Base-by-base conservation (phyloP, 805 yeast genomes). In the Lipomyces mesembrius region DNA sequence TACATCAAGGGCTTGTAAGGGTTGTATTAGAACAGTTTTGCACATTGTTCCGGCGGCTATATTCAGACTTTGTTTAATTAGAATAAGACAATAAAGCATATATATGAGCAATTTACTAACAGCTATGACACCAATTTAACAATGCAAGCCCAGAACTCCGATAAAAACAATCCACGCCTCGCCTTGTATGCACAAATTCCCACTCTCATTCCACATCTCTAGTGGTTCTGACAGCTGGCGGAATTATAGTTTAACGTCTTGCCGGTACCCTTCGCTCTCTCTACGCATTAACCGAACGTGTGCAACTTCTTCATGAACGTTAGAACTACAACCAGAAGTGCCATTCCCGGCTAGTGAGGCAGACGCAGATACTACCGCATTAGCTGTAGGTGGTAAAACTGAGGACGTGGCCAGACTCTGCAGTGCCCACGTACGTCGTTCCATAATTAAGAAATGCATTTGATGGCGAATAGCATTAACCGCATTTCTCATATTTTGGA, bases 401-500 rank as follows among this genome's bases (percentile, higher is more conserved):
- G 60, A 43, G 12, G 56, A 29, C 9, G 39, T 58, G 25, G 64
- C 56, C 9, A 59, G 12, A 32, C 57, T 63, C 37, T 67, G 71
- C 29, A 67, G 32, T 2, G 71, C 67, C 70, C 65, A 65, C 14
- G 60, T 65, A 17, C 79, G 65, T 27, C 78, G 69, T 53, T 77
- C 79, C 20, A 74, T 57, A 22, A 76, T 64, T 32, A 79, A 60
- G 59, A 76, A 72, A 62, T 77, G 77, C 59, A 79, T 54, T 66
- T 79, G 82, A 43, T 79, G 78, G 2, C 79, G 74, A n/a, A 79
- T 64, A 12, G 77, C 74, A 46, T 75, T 77, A 59, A 78, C 63
- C 2, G 75, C 77, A 17, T 73, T 63, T 22, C 76, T 72, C 49
- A 78, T 64, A 53, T 73, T 71, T 25, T 74, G 72, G 29, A 79